Base-by-base conservation (phyloP, 768 basidiomycete genomes). In the Tricholoma hemisulphureum region DNA sequence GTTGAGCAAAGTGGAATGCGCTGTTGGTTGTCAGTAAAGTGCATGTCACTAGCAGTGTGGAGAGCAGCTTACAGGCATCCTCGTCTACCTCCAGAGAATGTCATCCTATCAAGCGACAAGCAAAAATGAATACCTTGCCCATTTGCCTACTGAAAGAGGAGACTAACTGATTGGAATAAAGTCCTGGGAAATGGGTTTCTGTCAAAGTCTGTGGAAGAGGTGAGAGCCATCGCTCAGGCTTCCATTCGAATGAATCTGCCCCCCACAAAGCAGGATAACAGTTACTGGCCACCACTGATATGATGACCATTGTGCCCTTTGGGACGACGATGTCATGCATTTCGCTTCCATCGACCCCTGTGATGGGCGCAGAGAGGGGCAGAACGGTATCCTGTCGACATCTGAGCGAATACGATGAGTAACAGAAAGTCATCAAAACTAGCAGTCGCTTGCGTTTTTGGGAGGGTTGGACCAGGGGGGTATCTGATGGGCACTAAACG, bases 1-100 rank as follows among this genome's bases (percentile, higher is more conserved):
- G 69, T 58, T 82, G 77, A 2, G 80, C 76, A 68, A 84, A 82
- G 62, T 82, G 81, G 71, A 82, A 81, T 0, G 80, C 82, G 28
- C 79, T 80, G 55, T 50, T 21, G 32, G 37, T 23, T 6, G 45
- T 16, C 29, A 50, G 35, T 24, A 26, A n/a, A 28, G 21, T 16
- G 35, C 3, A 34, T 34, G 9, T 34, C 20, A n/a, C 3, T n/a
- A n/a, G 53, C 24, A 32, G 20, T 24, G 32, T n/a, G 26, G 51
- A 20, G 10, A 34, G 21, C 18, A 1, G 2, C 77, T 51, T 50
- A 78, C 78, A 81, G 78, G 73, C 80, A 81, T 8, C 77, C 70
- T 21, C 79, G 66, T 10, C 72, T 70, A 18, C 79, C 79, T 31
- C 72, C 77, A 10, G 76, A 56, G 64, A 79, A 81, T 1, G 79